Conservation (phyloP, 768 basidiomycete species). For the Naematelia encephala region DNA sequence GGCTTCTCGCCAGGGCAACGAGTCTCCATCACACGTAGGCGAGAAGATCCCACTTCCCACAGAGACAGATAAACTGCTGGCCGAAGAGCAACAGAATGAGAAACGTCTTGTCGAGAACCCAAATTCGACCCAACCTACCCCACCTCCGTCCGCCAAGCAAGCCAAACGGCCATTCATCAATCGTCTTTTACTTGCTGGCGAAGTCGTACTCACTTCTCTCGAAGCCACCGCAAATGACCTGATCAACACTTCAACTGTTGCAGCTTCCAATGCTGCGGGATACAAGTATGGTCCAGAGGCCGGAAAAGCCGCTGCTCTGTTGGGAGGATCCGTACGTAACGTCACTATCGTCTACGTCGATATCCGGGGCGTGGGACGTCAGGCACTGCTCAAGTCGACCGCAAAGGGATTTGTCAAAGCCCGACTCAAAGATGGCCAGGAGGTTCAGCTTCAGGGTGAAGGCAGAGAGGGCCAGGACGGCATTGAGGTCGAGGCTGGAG, state of each 20-base stretch:
- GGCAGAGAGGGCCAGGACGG: constrained; percentile 19
- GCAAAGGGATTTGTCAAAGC: constrained; percentile 48
- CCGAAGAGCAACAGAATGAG: constrained; percentile 10
- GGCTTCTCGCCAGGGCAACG: neutral
- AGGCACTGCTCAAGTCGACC: constrained; percentile 62
- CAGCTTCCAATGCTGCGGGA: constrained; percentile 45
- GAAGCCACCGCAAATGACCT: constrained; percentile 45
- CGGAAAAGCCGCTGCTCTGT: constrained; percentile 59
- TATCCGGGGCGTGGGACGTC: constrained; percentile 66
- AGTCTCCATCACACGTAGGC: constrained; percentile 6
- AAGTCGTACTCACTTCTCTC: constrained; percentile 48
- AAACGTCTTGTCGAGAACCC: neutral
- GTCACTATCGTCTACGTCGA: constrained; percentile 75
- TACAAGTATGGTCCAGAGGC: constrained; percentile 63
- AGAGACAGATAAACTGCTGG: constrained; percentile 13
- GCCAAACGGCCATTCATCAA: constrained; percentile 20
- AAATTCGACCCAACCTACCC: neutral
- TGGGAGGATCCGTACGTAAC: constrained; percentile 67
- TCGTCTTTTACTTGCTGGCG: constrained; percentile 36
- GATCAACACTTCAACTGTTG: constrained; percentile 41
- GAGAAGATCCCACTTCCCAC: constrained; percentile 11
- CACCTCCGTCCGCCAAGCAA: constrained; percentile 3
- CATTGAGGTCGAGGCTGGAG: constrained; percentile 19
- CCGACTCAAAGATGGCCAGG: constrained; percentile 33
- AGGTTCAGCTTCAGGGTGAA: constrained; percentile 36